Conservation (phyloP, 139 green algal genomes). For the Eudorina sp. region DNA sequence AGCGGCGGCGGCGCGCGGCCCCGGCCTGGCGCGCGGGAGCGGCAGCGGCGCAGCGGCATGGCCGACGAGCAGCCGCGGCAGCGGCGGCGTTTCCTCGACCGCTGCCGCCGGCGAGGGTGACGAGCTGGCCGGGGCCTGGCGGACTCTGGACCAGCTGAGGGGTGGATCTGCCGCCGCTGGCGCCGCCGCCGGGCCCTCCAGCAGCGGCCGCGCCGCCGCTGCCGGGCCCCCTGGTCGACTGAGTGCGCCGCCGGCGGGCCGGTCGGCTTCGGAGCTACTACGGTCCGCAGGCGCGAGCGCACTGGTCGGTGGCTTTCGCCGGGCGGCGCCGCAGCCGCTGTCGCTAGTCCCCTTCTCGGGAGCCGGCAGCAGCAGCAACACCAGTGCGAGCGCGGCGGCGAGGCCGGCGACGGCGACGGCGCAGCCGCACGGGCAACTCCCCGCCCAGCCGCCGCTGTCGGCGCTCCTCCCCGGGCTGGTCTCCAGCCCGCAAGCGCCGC, state of each 20-base stretch:
- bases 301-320: constrained; percentile 15
- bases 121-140: not conserved
- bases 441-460: not conserved
- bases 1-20: not conserved
- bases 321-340: too few relatives aligned
- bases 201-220: not conserved
- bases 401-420: not conserved
- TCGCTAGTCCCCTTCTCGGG: not conserved
- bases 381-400: not conserved
- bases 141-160: not conserved
- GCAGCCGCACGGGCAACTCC: not conserved
- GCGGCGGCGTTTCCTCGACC: not conserved
- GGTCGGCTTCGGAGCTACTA: not conserved
- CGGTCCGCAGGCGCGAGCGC: not conserved
- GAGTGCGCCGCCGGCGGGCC: not conserved
- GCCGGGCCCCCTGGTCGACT: not conserved
- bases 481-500: too few relatives aligned
- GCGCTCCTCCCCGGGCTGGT: not conserved
- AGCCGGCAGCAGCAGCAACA: not conserved
- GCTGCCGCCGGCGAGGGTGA: not conserved
- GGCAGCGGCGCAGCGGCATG: not conserved
- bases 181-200: not conserved
- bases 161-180: not conserved
- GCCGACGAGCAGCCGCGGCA: not conserved
- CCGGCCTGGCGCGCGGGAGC: not conserved